phyloP scores from a whole-genome alignment of 1,284 basidiomycete species.

The Calocybe gambosa region DNA sequence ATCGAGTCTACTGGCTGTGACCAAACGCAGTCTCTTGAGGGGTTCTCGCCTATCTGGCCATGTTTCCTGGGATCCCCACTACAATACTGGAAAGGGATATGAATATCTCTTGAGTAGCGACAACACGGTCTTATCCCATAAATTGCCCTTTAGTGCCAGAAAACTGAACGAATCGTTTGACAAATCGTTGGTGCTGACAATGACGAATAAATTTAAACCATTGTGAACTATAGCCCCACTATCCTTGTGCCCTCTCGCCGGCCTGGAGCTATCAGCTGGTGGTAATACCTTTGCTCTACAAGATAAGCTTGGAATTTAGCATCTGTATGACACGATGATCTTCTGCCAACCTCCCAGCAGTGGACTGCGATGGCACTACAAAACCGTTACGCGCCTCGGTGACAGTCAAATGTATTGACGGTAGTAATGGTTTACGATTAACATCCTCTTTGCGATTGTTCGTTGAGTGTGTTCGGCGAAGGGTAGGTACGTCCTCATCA shows the following conservation, averaged over 20 bases:
- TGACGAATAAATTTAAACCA: background rate
- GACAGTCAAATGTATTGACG: conserved; percentile 28
- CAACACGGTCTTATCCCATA: background rate
- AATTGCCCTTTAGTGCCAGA: background rate
- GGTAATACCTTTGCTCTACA: background rate
- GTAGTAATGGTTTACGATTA: conserved; percentile 22
- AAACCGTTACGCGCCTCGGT: conserved; percentile 17
- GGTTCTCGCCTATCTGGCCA: background rate
- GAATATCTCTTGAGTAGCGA: background rate
- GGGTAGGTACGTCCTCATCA: conserved; percentile 22
- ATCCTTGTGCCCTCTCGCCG: background rate
- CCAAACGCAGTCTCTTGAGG: too few relatives aligned
- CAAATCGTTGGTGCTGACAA: background rate
- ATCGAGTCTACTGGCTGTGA: too few relatives aligned
- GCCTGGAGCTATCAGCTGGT: background rate
- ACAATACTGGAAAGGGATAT: background rate
- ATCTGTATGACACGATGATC: conserved; percentile 60
- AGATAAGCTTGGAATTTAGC: conserved; percentile 37
- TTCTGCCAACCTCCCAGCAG: conserved; percentile 42
- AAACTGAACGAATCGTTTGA: background rate
- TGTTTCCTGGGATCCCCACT: background rate
- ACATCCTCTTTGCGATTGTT: conserved; percentile 9
- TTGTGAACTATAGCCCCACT: background rate
- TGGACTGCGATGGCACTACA: conserved; percentile 22
- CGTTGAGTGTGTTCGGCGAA: conserved; percentile 1